Evolutionary conservation across 2,329 filamentous ascomycete genomes (phyloP).

Genomic region (Penicillium sclerotiorum): DNA sequence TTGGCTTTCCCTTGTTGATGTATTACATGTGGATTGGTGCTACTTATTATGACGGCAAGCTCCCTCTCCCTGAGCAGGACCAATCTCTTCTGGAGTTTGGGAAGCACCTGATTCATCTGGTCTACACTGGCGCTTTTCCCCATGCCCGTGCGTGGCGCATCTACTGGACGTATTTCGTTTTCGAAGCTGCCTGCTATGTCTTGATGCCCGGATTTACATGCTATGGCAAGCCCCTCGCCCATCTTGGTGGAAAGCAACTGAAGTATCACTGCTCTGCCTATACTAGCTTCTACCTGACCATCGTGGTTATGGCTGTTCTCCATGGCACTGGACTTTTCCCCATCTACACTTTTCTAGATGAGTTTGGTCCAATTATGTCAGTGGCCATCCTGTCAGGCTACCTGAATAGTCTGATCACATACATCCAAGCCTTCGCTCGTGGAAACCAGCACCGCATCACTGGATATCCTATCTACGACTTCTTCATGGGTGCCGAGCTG

Average conservation of each 20-base stretch:
- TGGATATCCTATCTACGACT: conserved; percentile 76
- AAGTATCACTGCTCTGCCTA: conserved; percentile 92
- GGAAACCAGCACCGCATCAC: conserved; percentile 91
- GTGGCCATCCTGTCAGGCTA: conserved; percentile 92
- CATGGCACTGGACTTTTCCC: conserved; percentile 84
- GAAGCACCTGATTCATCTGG: conserved; percentile 67
- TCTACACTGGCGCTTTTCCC: conserved; percentile 82
- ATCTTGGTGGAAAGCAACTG: conserved; percentile 79
- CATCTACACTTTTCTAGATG: conserved; percentile 85
- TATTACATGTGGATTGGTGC: conserved; percentile 99
- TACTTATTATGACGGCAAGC: conserved; percentile 81
- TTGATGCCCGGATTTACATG: conserved; percentile 82
- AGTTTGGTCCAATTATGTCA: conserved; percentile 89
- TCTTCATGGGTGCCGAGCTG: conserved; percentile 86
- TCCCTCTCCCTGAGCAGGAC: conserved; percentile 67
- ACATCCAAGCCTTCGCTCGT: conserved; percentile 78
- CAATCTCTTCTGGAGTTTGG: conserved; percentile 72
- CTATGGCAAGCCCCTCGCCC: conserved; percentile 83
- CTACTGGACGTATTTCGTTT: conserved; percentile 90
- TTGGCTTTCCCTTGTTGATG: conserved; percentile 87
- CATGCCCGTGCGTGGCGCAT: conserved; percentile 80
- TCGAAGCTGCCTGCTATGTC: conserved; percentile 81
- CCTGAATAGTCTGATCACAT: conserved; percentile 77
- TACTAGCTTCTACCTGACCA: conserved; percentile 81
- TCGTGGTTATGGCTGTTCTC: conserved; percentile 66